These are phyloP conservation scores for Samsoniella hepiali DNA, from an alignment of 2,329 filamentous ascomycete genomes.

Conservation along the genomic window DNA sequence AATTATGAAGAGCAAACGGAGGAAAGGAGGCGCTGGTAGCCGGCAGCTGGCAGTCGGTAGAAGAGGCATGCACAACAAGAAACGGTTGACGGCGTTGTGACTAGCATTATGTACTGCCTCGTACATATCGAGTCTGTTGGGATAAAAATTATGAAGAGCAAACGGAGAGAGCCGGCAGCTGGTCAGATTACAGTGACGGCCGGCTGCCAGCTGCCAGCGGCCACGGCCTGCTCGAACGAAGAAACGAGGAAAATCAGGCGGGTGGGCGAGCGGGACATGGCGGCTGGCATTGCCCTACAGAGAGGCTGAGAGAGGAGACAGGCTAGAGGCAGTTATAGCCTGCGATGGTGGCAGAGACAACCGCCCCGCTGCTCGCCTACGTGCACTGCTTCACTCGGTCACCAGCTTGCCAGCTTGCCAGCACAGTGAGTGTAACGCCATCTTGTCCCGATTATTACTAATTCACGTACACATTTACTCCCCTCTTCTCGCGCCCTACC, in stretches of 20 bases:
- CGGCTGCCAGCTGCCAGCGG: not conserved
- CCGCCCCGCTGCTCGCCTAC: too few species aligned
- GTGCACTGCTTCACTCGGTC: too few species aligned
- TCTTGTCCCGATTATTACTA: not conserved
- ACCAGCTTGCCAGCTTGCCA: too few species aligned
- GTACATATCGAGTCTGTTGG: not conserved
- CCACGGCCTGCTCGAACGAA: not conserved
- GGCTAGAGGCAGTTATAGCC: too few species aligned
- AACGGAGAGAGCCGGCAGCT: not conserved
- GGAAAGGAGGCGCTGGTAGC: not conserved
- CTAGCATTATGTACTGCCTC: not conserved
- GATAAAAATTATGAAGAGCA: not conserved
- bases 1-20: not conserved
- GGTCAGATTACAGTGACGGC: not conserved
- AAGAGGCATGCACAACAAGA: too few species aligned
- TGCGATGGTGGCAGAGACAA: too few species aligned
- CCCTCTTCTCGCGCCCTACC: not conserved
- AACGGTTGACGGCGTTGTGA: not conserved
- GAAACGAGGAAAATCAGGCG: not conserved
- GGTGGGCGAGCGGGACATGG: not conserved
- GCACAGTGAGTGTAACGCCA: not conserved
- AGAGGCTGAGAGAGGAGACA: too few species aligned
- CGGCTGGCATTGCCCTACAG: not conserved
- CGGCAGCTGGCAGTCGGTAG: not conserved
- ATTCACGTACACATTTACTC: not conserved